These are phyloP conservation scores for Calonectria hongkongensis DNA, from an alignment of 2,329 filamentous ascomycete genomes.

Conservation along the genomic window DNA sequence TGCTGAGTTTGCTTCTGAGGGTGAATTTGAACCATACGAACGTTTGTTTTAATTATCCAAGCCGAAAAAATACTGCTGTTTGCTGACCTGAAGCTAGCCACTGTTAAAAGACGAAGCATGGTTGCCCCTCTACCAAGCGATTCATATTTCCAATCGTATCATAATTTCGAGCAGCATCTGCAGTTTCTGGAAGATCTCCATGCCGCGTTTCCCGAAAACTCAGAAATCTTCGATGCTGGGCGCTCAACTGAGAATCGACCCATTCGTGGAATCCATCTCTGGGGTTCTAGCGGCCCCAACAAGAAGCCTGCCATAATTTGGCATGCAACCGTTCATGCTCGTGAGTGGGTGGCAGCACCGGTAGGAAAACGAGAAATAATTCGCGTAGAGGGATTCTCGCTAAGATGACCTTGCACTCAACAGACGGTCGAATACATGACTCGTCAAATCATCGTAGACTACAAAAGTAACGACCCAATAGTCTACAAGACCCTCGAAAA, in stretches of 20 bases:
- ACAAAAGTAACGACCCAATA: background rate
- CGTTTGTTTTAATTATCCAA: background rate
- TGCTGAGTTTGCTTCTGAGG: background rate
- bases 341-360: background rate
- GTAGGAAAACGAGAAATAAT: background rate
- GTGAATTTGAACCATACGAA: background rate
- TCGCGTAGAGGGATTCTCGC: background rate
- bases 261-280: background rate
- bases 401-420: background rate
- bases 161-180: background rate
- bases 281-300: background rate
- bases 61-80: background rate
- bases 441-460: background rate
- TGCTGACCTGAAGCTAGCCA: background rate
- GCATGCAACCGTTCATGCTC: background rate
- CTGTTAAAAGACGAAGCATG: background rate
- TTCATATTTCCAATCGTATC: background rate
- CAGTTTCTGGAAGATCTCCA: constrained; percentile 3
- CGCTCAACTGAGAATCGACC: background rate
- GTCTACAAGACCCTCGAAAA: background rate
- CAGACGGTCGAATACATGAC: constrained; percentile 3
- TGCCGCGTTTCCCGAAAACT: background rate
- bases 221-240: background rate
- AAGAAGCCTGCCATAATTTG: constrained; percentile 4
- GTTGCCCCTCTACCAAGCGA: background rate